Evolutionary conservation across 75 land plant species (phyloP).

Genomic region (Sequoiadendron giganteum): DNA sequence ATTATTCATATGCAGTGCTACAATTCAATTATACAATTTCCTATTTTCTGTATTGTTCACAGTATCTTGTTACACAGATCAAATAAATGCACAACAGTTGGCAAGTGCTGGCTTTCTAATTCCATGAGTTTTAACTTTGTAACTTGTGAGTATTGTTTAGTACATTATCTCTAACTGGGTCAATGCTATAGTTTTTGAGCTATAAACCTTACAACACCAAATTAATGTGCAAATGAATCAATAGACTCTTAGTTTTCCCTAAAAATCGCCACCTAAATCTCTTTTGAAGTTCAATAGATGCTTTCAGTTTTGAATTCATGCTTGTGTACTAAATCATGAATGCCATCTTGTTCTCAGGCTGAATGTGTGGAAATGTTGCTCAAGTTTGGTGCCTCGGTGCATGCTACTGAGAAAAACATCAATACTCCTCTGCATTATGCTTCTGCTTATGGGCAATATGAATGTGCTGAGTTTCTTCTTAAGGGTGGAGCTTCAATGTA

Average conservation of each 20-base stretch:
- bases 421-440: conserved; percentile 24
- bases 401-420: conserved; percentile 21
- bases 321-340: neutral
- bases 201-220: neutral
- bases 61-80: neutral
- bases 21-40: neutral
- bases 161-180: neutral
- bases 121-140: neutral
- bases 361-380: conserved; percentile 36
- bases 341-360: neutral
- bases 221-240: neutral
- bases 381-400: conserved; percentile 29
- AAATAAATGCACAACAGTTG: neutral
- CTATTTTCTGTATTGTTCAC: neutral
- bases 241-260: neutral
- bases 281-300: neutral
- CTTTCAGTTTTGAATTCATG: neutral
- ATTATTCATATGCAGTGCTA: neutral
- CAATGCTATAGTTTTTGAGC: neutral
- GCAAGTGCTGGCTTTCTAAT: neutral
- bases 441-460: conserved; percentile 12
- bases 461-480: conserved; percentile 22
- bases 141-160: neutral
- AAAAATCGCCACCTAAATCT: neutral
- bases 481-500: conserved; percentile 20